Base-by-base conservation (phyloP, 768 basidiomycete genomes). In the Candolleomyces efflorescens region DNA sequence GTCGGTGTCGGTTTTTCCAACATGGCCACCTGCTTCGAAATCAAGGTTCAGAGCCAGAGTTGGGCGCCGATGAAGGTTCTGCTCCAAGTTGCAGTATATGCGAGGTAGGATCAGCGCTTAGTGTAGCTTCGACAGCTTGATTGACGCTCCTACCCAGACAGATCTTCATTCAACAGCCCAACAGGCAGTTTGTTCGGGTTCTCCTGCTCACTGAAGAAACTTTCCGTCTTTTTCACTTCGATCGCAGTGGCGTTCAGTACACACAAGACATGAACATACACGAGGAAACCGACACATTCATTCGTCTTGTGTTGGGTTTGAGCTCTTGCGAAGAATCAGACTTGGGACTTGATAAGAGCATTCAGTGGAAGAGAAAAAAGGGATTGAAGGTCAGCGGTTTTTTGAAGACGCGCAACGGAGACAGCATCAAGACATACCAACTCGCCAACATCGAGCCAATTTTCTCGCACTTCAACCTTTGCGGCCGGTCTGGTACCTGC, bases 161-260 rank as follows among this genome's bases (percentile, higher is more conserved):
- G 23, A 22, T 58, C 24, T 47, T 51, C 49, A 24, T 18, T 52
- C 22, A 27, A 2, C 56, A 58, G 32, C 38, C 36, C 9, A 52
- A 51, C 38, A 20, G 56, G 3, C 5, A 6, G 5, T 52, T 51
- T 20, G 38, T 43, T 18, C 43, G 56, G 13, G 39, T 26, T 5
- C 49, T 58, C 26, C 6, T 58, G 36, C 3, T 58, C 12, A 43
- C 49, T 2, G 43, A 46, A n/a, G 52, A 32, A 5, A 36, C 13
- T 12, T 13, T 52, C 24, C 56, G 56, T 4, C 41, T 58, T n/a
- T 4, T 51, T 27, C 56, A 58, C 11, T 51, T 7, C 39, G 56
- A 58, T 20, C 36, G 49, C 13, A 18, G 36, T 39, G 56, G n/a
- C n/a, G 56, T 3, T 6, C 39, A 58, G 20, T 23, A 38, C 15